Percentiles rank a stretch among this genome's conserved stretches.
phyloP scores from a whole-genome alignment of 2,329 filamentous ascomycete species.

The Colletotrichum caudatum region DNA sequence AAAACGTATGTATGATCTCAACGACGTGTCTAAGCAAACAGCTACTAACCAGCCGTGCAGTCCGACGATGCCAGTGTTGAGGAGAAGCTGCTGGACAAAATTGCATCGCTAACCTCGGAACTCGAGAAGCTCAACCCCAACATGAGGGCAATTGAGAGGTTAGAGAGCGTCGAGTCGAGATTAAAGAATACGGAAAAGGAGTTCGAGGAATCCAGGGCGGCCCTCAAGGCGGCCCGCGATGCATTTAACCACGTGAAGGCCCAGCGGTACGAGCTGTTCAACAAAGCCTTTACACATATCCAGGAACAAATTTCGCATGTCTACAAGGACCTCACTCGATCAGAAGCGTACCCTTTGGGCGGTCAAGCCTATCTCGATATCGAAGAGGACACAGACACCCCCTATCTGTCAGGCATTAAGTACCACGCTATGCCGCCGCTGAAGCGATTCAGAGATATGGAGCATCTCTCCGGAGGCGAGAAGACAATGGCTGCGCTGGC shows the following conservation, averaged over 20 bases:
- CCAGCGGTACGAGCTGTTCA: constrained; percentile 89
- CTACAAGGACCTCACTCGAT: constrained; percentile 94
- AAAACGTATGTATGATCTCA: constrained; percentile 68
- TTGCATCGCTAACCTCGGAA: constrained; percentile 78
- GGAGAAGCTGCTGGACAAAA: constrained; percentile 80
- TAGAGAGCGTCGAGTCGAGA: constrained; percentile 86
- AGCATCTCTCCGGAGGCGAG: constrained; percentile 95
- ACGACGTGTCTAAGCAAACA: background rate
- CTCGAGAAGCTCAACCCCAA: constrained; percentile 97
- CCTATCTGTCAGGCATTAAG: constrained; percentile 94
- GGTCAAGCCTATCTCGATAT: constrained; percentile 91
- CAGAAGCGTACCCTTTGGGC: constrained; percentile 91
- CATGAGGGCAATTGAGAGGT: constrained; percentile 92
- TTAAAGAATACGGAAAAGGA: constrained; percentile 88
- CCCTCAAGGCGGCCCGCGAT: constrained; percentile 81
- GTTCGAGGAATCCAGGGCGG: constrained; percentile 84
- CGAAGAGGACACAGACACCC: constrained; percentile 93
- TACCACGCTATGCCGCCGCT: constrained; percentile 99
- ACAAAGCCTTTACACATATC: constrained; percentile 94
- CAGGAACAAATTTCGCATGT: constrained; percentile 93
- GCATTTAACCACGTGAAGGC: constrained; percentile 86
- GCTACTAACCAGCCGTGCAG: constrained; percentile 57
- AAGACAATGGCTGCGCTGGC: constrained; percentile 99
- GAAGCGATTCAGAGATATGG: constrained; percentile 99
- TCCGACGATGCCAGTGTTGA: constrained; percentile 78